Conservation (phyloP, 2,329 filamentous ascomycete species). For the Fusarium secorum region DNA sequence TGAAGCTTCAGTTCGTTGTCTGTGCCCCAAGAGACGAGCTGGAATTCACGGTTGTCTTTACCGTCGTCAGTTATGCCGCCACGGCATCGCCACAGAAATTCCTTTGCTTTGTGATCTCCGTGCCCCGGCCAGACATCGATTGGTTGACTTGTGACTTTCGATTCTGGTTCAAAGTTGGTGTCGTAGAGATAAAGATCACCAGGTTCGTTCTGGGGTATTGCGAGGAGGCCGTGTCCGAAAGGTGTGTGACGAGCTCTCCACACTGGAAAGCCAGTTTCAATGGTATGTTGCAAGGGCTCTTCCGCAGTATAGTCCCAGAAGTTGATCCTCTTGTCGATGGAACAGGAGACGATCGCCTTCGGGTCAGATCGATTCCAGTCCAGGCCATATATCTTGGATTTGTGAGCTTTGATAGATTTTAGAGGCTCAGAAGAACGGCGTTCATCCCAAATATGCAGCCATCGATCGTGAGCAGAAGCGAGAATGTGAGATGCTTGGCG, state of each 20-base stretch:
- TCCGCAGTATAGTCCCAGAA: slow-evolving; percentile 82
- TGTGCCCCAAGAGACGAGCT: slow-evolving; percentile 90
- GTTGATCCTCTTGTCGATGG: slow-evolving; percentile 89
- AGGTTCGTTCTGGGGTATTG: slow-evolving; percentile 91
- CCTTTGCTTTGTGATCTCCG: slow-evolving; percentile 77
- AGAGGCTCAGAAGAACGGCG: slow-evolving; percentile 80
- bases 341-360: slow-evolving; percentile 83
- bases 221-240: slow-evolving; percentile 84
- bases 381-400: slow-evolving; percentile 92
- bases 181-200: slow-evolving; percentile 88
- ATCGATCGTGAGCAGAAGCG: slow-evolving; percentile 89
- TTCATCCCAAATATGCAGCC: slow-evolving; percentile 89
- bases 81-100: slow-evolving; percentile 88
- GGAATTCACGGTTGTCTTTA: slow-evolving; percentile 87
- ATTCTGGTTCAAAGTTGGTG: slow-evolving; percentile 58
- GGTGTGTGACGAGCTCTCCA: slow-evolving; percentile 93
- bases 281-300: slow-evolving; percentile 75
- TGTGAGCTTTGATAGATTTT: slow-evolving; percentile 85
- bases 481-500: slow-evolving; percentile 85
- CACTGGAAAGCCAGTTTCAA: slow-evolving; percentile 84
- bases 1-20: slow-evolving; percentile 85
- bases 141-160: slow-evolving; percentile 57
- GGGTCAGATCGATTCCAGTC: slow-evolving; percentile 88
- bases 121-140: slow-evolving; percentile 68
- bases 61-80: slow-evolving; percentile 71